Evolutionary conservation across 2,329 filamentous ascomycete genomes (phyloP).

Genomic region (Ceratocystis smalleyi): DNA sequence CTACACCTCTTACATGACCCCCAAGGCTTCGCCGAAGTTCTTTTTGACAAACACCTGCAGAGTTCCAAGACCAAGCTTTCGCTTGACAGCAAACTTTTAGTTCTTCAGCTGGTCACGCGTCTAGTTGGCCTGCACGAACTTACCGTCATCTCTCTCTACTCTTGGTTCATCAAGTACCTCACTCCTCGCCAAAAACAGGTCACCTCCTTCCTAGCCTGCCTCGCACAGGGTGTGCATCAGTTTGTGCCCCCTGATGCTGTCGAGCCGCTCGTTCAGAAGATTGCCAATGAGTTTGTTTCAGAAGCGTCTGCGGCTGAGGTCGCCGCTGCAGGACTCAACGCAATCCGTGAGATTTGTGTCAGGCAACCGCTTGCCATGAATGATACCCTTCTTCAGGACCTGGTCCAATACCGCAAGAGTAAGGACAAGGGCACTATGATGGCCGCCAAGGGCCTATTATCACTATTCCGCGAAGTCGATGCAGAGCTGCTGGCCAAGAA

Average conservation of each 20-base stretch:
- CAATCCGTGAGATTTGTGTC: constrained; percentile 84
- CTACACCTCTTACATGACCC: constrained; percentile 87
- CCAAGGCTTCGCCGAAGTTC: constrained; percentile 76
- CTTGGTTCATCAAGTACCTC: constrained; percentile 87
- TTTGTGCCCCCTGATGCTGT: constrained; percentile 84
- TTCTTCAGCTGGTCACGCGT: constrained; percentile 78
- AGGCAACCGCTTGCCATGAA: constrained; percentile 93
- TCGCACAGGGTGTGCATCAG: constrained; percentile 82
- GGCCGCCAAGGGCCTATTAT: constrained; percentile 84
- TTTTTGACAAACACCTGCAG: constrained; percentile 85
- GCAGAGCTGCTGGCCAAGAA: constrained; percentile 78
- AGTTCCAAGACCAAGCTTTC: constrained; percentile 71
- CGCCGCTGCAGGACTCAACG: constrained; percentile 78
- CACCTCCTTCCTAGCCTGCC: constrained; percentile 79
- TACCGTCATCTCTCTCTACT: constrained; percentile 79
- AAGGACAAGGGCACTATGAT: constrained; percentile 99
- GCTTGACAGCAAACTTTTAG: constrained; percentile 76
- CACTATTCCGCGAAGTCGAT: constrained; percentile 79
- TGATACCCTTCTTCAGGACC: constrained; percentile 84
- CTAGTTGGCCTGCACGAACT: constrained; percentile 87
- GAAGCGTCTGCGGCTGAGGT: constrained; percentile 87
- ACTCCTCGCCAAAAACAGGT: constrained; percentile 79
- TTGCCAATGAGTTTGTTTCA: constrained; percentile 95
- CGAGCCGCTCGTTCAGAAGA: constrained; percentile 83
- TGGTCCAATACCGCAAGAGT: constrained; percentile 89